Percentiles rank a stretch among this genome's conserved stretches.
Conservation (phyloP, 1,284 basidiomycete genomes). For the Cutaneotrichosporon arboriforme region DNA sequence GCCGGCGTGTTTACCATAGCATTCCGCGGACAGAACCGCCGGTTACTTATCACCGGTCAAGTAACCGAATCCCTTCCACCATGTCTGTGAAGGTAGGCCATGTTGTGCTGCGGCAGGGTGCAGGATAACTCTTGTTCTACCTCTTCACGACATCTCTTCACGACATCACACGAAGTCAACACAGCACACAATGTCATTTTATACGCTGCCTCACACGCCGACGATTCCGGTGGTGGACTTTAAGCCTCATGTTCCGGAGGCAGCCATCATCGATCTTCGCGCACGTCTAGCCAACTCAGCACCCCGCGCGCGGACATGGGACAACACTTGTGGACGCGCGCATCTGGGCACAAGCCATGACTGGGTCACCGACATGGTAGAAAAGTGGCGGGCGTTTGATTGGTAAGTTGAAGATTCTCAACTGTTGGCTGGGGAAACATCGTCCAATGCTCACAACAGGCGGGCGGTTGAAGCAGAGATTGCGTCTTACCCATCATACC, state of each 20-base stretch:
- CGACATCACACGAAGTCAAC: background rate
- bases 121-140: too few relatives aligned
- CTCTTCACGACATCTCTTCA: too few relatives aligned
- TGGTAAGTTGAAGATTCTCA: too few relatives aligned
- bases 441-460: conserved; percentile 12
- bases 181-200: conserved; percentile 17
- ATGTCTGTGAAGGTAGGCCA: too few relatives aligned
- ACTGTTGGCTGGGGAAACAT: background rate
- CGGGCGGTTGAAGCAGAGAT: conserved; percentile 26
- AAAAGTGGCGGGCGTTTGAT: conserved; percentile 26
- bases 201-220: conserved; percentile 24
- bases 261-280: conserved; percentile 33
- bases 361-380: conserved; percentile 24
- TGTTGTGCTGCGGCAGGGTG: too few relatives aligned
- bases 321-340: conserved; percentile 26
- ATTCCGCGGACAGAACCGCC: too few relatives aligned
- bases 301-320: conserved; percentile 30
- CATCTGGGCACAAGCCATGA: conserved; percentile 24
- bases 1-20: too few relatives aligned
- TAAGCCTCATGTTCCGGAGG: conserved; percentile 24
- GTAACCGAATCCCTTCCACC: too few relatives aligned
- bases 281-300: conserved; percentile 22
- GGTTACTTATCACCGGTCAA: too few relatives aligned
- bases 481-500: conserved; percentile 27
- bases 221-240: conserved; percentile 31